These are phyloP conservation scores for Alloteropsis angusta DNA, from an alignment of 202 grass and related monocot species.

Conservation along the genomic window DNA sequence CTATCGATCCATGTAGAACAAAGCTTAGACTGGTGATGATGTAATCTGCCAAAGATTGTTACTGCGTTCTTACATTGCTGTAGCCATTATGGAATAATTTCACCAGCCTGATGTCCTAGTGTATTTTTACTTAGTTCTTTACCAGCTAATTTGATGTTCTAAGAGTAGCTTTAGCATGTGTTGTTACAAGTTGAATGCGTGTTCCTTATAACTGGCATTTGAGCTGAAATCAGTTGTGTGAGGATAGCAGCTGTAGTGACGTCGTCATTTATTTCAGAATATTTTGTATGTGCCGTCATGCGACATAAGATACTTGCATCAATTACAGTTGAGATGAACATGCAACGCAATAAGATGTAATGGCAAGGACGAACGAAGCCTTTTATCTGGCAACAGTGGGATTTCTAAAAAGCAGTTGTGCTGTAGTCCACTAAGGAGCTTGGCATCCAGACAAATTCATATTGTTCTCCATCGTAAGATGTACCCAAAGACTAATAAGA, in stretches of 20 bases:
- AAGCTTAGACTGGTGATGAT: constrained; percentile 30
- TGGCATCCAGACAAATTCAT: no score
- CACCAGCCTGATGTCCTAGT: neutral
- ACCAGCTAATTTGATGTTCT: constrained; percentile 1
- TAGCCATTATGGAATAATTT: constrained; percentile 32
- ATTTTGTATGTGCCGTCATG: neutral
- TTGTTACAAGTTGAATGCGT: neutral
- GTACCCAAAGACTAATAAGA: neutral
- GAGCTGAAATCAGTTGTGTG: neutral
- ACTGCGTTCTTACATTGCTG: constrained; percentile 18
- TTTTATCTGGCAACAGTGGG: neutral
- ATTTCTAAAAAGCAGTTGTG: neutral
- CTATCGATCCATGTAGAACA: constrained; percentile 28
- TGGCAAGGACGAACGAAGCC: neutral
- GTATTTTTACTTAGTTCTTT: constrained; percentile 6
- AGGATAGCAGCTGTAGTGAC: neutral
- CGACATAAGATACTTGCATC: neutral
- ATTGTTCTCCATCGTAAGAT: neutral
- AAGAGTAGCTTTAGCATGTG: neutral
- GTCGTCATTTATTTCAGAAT: neutral
- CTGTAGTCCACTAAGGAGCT: no score
- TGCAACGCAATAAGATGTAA: neutral
- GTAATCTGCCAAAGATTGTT: constrained; percentile 4
- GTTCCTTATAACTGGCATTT: neutral
- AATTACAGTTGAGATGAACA: neutral